Evolutionary conservation across 2,329 filamentous ascomycete species (phyloP), one percentile per base, ranked within the genome.

Genomic region (Trichoderma asperellum): DNA sequence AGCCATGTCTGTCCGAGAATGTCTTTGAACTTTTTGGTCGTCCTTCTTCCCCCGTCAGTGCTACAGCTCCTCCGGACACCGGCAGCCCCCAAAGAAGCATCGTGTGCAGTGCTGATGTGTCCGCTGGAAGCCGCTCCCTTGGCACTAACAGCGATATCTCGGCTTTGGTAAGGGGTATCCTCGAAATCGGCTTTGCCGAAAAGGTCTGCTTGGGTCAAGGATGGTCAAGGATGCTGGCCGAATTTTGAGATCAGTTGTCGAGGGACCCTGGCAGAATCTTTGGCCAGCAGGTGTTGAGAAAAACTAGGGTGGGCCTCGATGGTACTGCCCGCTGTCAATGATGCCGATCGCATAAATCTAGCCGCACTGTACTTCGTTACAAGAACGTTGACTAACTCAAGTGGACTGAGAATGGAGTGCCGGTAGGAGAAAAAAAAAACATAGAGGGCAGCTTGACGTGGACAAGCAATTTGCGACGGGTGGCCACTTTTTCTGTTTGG

Each of bases 401-500:
- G 24, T 37, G 2, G 24, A 65, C 62, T 52, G 53, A 47, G 53
- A 18, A 55, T 24, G 52, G 62, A 53, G 52, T 34, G 32, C 34
- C 49, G 61, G 61, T 40, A 29, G 16, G 61, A 55, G 61, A 21
- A 12, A 37, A 4, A 4, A 49, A 12, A 21, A 49, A 32, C 29
- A 34, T 8, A 49, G 21, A 24, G 11, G 18, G 14, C 53, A 34
- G 49, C 61, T 40, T 40, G 47, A 43, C 35, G 56, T 37, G 63
- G 55, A 29, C 63, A 66, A 34, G 62, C 37, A 66, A 66, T 66
- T 66, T 66, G 63, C 63, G 63, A 58, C 63, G 63, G 47, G 63
- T 37, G 29, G 63, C 63, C 63, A 66, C 63, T 58, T 66, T 58
- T 66, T 66, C 63, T 68, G 65, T 57, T 68, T 68, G 34, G 65